These are phyloP conservation scores for Arthrinium puccinioides DNA, from an alignment of 2,329 filamentous ascomycete species.

Conservation along the genomic window DNA sequence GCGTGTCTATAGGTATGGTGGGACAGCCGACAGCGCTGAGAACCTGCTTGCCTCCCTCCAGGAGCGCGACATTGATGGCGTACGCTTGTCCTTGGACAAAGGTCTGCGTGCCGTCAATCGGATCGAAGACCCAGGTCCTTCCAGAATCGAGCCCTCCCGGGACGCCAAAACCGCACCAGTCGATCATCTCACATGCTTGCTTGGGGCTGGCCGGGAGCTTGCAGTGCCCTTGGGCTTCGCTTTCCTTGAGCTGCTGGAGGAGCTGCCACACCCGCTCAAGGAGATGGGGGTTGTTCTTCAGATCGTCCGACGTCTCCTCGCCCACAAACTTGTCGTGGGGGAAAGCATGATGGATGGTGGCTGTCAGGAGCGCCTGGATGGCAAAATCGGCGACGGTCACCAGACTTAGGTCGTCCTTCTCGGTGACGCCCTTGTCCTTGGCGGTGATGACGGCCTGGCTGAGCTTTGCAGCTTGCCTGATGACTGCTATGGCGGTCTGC, in stretches of 20 bases:
- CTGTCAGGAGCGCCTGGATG: conserved; percentile 47
- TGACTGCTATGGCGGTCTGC: conserved; percentile 18
- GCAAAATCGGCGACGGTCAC: conserved; percentile 55
- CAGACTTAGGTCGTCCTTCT: conserved; percentile 48
- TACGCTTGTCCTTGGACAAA: conserved; percentile 48
- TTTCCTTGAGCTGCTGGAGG: conserved; percentile 23
- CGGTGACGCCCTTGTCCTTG: conserved; percentile 41
- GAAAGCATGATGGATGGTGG: conserved; percentile 41
- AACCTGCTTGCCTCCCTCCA: conserved; percentile 41
- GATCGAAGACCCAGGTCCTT: conserved; percentile 52
- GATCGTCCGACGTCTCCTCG: conserved; percentile 44
- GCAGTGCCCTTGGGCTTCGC: conserved; percentile 17
- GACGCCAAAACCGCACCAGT: conserved; percentile 37
- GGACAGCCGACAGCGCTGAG: conserved; percentile 43
- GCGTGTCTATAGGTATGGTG: conserved; percentile 32
- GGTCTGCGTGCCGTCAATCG: conserved; percentile 53
- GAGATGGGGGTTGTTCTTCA: conserved; percentile 34
- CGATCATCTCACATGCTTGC: conserved; percentile 45
- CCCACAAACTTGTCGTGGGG: conserved; percentile 46
- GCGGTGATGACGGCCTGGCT: conserved; percentile 40
- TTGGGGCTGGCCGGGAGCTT: conserved; percentile 29
- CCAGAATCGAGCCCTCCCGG: conserved; percentile 24
- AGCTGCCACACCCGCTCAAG: conserved; percentile 40
- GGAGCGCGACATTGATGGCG: conserved; percentile 48
- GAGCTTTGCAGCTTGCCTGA: conserved; percentile 35